Conservation (phyloP, 768 basidiomycete genomes). For the Pisolithus orientalis region DNA sequence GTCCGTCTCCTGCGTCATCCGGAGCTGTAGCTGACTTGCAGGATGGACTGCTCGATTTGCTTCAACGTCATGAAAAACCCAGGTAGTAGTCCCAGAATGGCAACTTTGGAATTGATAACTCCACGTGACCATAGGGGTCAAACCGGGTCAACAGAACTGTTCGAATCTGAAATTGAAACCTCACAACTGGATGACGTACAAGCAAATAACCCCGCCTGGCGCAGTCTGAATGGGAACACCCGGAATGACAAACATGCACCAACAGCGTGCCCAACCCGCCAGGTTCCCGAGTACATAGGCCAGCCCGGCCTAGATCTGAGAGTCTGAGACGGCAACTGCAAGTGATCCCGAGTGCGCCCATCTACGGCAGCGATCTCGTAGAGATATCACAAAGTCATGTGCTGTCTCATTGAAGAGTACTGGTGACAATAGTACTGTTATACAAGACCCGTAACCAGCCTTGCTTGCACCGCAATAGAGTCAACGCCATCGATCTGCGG, state of each 20-base stretch:
- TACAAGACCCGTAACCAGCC: not conserved
- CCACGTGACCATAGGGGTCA: constrained; percentile 17
- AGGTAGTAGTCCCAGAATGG: constrained; percentile 16
- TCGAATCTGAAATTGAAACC: not conserved
- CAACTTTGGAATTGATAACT: constrained; percentile 9
- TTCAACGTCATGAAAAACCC: constrained; percentile 13
- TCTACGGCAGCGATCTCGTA: constrained; percentile 4
- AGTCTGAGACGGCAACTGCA: constrained; percentile 1
- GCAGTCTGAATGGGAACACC: not conserved
- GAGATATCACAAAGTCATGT: constrained; percentile 4
- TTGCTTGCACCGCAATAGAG: not conserved
- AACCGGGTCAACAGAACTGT: not conserved
- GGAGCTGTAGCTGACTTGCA: not conserved
- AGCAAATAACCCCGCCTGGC: not conserved
- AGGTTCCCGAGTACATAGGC: too few species aligned
- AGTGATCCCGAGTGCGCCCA: not conserved
- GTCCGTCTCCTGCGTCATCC: constrained; percentile 9
- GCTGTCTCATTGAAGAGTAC: not conserved
- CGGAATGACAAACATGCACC: not conserved
- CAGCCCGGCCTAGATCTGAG: constrained; percentile 5
- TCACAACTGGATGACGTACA: not conserved
- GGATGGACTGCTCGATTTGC: constrained; percentile 17
- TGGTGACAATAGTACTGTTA: not conserved
- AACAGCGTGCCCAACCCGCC: not conserved
- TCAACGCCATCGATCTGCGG: not conserved